A percentile compares a stretch with the other conserved stretches of the same genome.
Evolutionary conservation across 176 grass and related monocot species (phyloP).

Genomic region (Aegilops longissima): DNA sequence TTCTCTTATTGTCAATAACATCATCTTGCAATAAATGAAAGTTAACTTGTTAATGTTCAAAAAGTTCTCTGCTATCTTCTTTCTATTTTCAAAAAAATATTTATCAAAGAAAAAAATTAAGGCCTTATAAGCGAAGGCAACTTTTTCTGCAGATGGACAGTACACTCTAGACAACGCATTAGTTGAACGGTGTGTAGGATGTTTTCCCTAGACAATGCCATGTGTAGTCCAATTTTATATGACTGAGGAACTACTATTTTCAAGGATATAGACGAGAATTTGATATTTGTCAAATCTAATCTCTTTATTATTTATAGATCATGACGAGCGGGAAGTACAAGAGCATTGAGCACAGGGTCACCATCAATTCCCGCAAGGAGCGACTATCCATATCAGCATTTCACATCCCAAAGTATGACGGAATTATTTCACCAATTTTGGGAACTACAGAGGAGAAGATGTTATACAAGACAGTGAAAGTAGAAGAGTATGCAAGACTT

Average conservation of each 20-base stretch:
- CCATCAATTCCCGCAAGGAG: conserved; percentile 34
- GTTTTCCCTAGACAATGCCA: too few relatives aligned
- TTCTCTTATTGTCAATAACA: too few relatives aligned
- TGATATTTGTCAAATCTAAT: too few relatives aligned
- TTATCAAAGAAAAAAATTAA: too few relatives aligned
- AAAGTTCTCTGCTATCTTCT: too few relatives aligned
- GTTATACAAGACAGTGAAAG: conserved; percentile 1
- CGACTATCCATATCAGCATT: conserved; percentile 41
- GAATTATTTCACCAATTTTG: background rate
- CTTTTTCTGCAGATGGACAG: background rate
- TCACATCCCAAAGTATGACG: conserved; percentile 14
- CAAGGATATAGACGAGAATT: too few relatives aligned
- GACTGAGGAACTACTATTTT: too few relatives aligned
- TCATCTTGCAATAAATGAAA: too few relatives aligned
- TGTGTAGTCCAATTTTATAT: too few relatives aligned
- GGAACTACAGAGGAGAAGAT: background rate
- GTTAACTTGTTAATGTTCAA: too few relatives aligned
- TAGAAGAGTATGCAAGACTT: background rate
- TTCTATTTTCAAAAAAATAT: too few relatives aligned
- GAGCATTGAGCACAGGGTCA: conserved; percentile 55
- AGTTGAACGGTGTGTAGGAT: background rate
- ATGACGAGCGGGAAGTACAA: conserved; percentile 46
- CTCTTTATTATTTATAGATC: conserved; percentile 13
- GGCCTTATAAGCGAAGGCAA: background rate
- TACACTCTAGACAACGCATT: background rate